Conservation (phyloP, 140 eudicot genomes). For the Anethum foeniculum region DNA sequence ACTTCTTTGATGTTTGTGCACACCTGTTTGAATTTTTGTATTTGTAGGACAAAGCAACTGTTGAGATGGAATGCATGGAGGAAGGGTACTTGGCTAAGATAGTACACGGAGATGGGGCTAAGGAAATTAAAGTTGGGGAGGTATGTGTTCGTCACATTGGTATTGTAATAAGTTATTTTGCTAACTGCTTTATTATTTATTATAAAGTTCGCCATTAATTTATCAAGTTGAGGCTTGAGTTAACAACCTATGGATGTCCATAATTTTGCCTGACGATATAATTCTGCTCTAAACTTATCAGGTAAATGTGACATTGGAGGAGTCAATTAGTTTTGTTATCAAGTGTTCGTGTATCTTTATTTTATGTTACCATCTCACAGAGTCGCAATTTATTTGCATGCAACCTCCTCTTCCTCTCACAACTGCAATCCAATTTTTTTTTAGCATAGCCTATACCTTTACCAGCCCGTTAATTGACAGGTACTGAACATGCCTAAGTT, state of each 20-base stretch:
- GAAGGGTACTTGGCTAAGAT: slow-evolving; percentile 95
- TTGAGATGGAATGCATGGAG: slow-evolving; percentile 99
- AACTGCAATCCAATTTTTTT: not conserved
- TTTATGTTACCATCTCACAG: not conserved
- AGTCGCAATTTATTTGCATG: not conserved
- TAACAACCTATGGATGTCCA: not conserved
- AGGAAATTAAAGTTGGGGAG: slow-evolving; percentile 96
- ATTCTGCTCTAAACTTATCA: not conserved
- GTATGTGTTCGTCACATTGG: slow-evolving; percentile 25
- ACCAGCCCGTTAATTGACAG: not conserved
- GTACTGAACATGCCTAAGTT: not conserved
- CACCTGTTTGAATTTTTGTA: not conserved
- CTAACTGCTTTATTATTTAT: not conserved
- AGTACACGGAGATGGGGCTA: slow-evolving; percentile 77
- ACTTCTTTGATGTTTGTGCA: slow-evolving; percentile 8
- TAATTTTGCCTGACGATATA: not conserved
- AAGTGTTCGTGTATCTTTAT: not conserved
- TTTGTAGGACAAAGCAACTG: slow-evolving; percentile 84
- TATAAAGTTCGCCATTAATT: not conserved
- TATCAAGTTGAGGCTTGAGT: not conserved
- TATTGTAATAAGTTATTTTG: not conserved
- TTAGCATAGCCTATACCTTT: not conserved
- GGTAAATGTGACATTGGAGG: not conserved
- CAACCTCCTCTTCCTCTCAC: not conserved
- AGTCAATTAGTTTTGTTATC: not conserved